Conservation (phyloP, 2,329 filamentous ascomycete genomes). For the Nemania bipapillata region DNA sequence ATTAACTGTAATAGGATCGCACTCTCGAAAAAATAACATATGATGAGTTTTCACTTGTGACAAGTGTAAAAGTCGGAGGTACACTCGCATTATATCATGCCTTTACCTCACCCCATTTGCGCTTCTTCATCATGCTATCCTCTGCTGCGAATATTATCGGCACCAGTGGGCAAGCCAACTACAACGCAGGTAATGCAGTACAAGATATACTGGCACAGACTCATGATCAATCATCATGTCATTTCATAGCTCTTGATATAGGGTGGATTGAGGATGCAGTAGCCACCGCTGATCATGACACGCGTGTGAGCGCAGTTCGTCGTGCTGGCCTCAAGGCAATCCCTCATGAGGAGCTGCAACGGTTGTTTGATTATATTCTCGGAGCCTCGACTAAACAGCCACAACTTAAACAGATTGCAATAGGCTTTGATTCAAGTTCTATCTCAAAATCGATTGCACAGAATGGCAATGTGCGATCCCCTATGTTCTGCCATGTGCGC, state of each 20-base stretch:
- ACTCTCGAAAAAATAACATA: conserved; percentile 33
- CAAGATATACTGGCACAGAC: conserved; percentile 34
- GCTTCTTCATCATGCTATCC: conserved; percentile 44
- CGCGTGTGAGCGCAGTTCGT: conserved; percentile 13
- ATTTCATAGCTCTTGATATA: conserved; percentile 12
- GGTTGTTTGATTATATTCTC: conserved; percentile 31
- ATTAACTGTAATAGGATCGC: conserved; percentile 16
- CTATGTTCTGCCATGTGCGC: conserved; percentile 29
- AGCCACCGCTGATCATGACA: background rate
- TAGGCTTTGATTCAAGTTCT: conserved; percentile 29
- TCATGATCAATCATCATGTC: conserved; percentile 11
- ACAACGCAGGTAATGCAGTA: conserved; percentile 38
- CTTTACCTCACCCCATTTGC: conserved; percentile 30
- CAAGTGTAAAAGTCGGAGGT: conserved; percentile 28
- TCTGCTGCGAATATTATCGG: conserved; percentile 34
- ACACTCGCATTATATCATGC: conserved; percentile 27
- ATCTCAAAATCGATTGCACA: conserved; percentile 16
- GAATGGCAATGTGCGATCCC: conserved; percentile 31
- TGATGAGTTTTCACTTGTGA: conserved; percentile 24
- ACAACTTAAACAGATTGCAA: conserved; percentile 13
- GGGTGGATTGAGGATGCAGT: conserved; percentile 37
- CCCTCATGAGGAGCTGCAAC: conserved; percentile 13
- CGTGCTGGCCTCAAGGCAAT: conserved; percentile 28
- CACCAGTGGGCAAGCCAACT: conserved; percentile 33
- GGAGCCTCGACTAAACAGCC: background rate